A percentile compares a stretch with the other conserved stretches of the same genome.
Conservation (phyloP, 2,329 filamentous ascomycete species). For the Polychaeton citri region DNA sequence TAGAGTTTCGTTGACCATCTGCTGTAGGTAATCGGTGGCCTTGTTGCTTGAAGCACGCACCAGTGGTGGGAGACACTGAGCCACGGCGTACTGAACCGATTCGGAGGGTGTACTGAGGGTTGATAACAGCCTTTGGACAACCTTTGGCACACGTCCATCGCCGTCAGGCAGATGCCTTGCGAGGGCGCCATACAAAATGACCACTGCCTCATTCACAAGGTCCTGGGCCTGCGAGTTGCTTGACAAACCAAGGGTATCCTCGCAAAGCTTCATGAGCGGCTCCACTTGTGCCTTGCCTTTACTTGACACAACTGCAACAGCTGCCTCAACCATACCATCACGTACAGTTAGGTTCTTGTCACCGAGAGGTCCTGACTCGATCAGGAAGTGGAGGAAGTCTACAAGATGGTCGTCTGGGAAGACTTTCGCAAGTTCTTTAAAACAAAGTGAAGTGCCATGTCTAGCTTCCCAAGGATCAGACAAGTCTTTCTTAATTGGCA, state of each 20-base stretch:
- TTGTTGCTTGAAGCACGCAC: slow-evolving; percentile 68
- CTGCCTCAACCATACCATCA: slow-evolving; percentile 82
- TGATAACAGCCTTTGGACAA: slow-evolving; percentile 71
- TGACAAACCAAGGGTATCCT: slow-evolving; percentile 71
- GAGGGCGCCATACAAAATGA: slow-evolving; percentile 91
- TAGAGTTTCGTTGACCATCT: slow-evolving; percentile 70
- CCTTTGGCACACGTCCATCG: slow-evolving; percentile 77
- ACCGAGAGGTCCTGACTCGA: slow-evolving; percentile 74
- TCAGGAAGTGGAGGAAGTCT: slow-evolving; percentile 70
- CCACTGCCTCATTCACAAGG: slow-evolving; percentile 88
- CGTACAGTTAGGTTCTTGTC: slow-evolving; percentile 68
- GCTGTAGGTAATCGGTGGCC: slow-evolving; percentile 64
- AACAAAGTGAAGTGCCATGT: slow-evolving; percentile 77
- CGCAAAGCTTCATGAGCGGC: slow-evolving; percentile 82
- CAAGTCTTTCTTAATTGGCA: slow-evolving; percentile 79
- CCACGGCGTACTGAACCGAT: slow-evolving; percentile 90
- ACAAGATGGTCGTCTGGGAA: slow-evolving; percentile 60
- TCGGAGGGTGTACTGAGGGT: slow-evolving; percentile 92
- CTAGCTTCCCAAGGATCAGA: slow-evolving; percentile 84
- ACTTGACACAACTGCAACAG: slow-evolving; percentile 63
- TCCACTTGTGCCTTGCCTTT: slow-evolving; percentile 77
- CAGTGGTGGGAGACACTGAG: slow-evolving; percentile 85
- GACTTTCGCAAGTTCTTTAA: slow-evolving; percentile 62
- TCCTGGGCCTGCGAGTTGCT: slow-evolving; percentile 73
- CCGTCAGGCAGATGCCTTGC: slow-evolving; percentile 74